phyloP scores from a whole-genome alignment of 2,329 filamentous ascomycete genomes.

The Dendryphion nanum region DNA sequence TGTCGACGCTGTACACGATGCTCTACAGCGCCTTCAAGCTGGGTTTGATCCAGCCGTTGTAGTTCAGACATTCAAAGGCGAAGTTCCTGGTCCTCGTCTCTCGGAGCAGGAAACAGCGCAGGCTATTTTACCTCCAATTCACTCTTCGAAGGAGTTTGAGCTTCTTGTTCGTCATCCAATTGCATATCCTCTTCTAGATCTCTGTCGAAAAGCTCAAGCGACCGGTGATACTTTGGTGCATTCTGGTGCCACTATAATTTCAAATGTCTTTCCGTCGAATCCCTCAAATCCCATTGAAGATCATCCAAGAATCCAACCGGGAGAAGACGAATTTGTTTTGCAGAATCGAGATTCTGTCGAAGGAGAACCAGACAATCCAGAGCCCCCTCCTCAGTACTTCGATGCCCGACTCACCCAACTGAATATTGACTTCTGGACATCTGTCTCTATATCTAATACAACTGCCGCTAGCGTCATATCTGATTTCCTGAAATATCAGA shows the following conservation, averaged over 20 bases:
- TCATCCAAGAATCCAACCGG: not conserved
- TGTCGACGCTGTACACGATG: not conserved
- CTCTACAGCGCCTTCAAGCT: not conserved
- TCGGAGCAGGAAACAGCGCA: not conserved
- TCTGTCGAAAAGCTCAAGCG: not conserved
- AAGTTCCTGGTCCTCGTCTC: not conserved
- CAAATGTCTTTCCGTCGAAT: not conserved
- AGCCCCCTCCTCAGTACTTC: not conserved
- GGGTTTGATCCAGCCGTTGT: not conserved
- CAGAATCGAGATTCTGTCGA: not conserved
- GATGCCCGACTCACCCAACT: slow-evolving; percentile 4
- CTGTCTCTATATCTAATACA: slow-evolving; percentile 1
- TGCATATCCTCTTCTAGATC: not conserved
- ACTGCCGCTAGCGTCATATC: slow-evolving; percentile 6
- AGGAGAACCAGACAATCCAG: not conserved
- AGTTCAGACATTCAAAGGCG: not conserved
- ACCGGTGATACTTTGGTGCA: too few species aligned
- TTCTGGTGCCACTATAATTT: not conserved
- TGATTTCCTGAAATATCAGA: slow-evolving; percentile 4
- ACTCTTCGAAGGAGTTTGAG: not conserved
- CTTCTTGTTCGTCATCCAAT: not conserved
- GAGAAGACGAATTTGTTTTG: not conserved
- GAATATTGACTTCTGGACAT: slow-evolving; percentile 8
- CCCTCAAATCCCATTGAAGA: too few species aligned
- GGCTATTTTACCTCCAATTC: not conserved